Percentiles rank a stretch among this genome's conserved stretches.
Evolutionary conservation across 2,329 filamentous ascomycete genomes (phyloP).

Genomic region (Exophiala calicioides): DNA sequence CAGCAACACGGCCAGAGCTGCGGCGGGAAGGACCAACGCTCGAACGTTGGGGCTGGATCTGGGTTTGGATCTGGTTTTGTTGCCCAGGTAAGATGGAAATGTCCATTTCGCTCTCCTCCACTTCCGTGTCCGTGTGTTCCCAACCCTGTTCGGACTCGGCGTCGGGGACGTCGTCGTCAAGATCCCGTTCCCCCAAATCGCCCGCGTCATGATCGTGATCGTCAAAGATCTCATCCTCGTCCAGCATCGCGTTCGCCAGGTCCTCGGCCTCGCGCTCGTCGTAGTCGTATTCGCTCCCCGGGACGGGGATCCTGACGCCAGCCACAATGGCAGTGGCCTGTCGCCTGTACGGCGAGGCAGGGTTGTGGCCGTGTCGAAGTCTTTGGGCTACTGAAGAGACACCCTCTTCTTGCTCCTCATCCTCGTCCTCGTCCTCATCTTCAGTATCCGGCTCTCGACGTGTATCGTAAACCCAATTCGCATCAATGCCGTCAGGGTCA

Average conservation of each 20-base stretch:
- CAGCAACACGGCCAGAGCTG: slow-evolving; percentile 6
- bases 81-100: slow-evolving; percentile 25
- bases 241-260: slow-evolving; percentile 42
- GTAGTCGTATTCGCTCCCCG: slow-evolving; percentile 46
- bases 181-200: slow-evolving; percentile 57
- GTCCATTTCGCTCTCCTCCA: slow-evolving; percentile 28
- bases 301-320: slow-evolving; percentile 15
- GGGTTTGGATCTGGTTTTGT: not conserved
- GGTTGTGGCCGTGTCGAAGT: no score
- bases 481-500: slow-evolving; percentile 28
- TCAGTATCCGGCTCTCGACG: slow-evolving; percentile 29
- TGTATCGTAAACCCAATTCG: slow-evolving; percentile 29
- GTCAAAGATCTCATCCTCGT: slow-evolving; percentile 34
- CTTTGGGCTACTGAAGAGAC: not conserved
- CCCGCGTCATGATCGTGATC: slow-evolving; percentile 34
- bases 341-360: no score
- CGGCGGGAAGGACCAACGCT: slow-evolving; percentile 6
- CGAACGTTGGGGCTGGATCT: slow-evolving; percentile 4
- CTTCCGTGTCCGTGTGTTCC: slow-evolving; percentile 75
- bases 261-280: slow-evolving; percentile 57
- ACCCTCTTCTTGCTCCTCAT: slow-evolving; percentile 4
- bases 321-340: slow-evolving; percentile 16
- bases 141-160: slow-evolving; percentile 60
- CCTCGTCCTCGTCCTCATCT: slow-evolving; percentile 15
- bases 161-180: slow-evolving; percentile 71